Base-by-base conservation (phyloP, 169 alveolate species). In the Plasmodium vivax region DNA sequence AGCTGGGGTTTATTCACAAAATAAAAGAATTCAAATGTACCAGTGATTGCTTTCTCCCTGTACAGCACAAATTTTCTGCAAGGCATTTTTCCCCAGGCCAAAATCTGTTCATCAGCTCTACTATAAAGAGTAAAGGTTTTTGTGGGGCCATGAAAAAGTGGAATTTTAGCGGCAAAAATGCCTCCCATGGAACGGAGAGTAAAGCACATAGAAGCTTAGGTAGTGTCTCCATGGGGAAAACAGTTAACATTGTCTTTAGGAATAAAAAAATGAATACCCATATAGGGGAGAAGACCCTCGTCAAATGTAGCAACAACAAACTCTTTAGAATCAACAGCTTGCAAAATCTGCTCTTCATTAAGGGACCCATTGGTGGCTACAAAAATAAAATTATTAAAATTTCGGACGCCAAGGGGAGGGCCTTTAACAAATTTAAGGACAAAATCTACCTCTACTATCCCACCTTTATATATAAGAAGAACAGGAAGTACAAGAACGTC, bases 1-100 rank as follows among this genome's bases (percentile, higher is more conserved):
- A 96, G 9, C 94, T 96, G 47, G 98, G 97, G 38, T 96, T 98
- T 36, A 96, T 96, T 80, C 96, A 96, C 58, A 94, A 92, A 47
- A 94, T 96, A 41, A 97, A 95, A 19, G 98, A 97, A 84, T 97
- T 97, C 88, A 97, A 97, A 93, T 97, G 98, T 94, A 95, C 98
- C 0, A 93, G 97, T 82, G 98, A 97, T 93, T 96, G 98, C 92
- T 94, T 97, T 74, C 95, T 97, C 27, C 98, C 98, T 43, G 97
- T 94, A 14, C 98, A 98, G 45, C 98, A 96, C 72, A 96, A 96
- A 73, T 83, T 97, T 94, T 95, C 98, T 16, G 97, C 96, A 12
- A 72, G 98, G 36, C 98, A 97, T 92, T 97, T 97, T 93, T 95
- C 98, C 3, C 98, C 98, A 1, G 98, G 98, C 1, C 98, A 97